Evolutionary conservation across 1,139 yeast species (phyloP).

Genomic region (Scheffersomyces cryptocercus): DNA sequence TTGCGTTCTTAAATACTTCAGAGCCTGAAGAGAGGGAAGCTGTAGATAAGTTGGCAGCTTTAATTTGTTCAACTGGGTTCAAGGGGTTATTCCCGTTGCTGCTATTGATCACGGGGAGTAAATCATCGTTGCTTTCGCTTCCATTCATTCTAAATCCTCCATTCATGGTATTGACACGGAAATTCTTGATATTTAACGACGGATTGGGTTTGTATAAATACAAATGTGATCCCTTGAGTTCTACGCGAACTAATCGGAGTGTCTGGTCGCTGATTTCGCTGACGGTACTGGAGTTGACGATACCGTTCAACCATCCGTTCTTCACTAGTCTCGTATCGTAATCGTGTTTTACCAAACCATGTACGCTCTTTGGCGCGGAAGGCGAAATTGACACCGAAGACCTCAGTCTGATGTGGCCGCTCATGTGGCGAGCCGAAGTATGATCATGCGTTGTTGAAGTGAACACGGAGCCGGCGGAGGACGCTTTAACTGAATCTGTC

Average conservation of each 20-base stretch:
- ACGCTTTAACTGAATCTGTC: no score
- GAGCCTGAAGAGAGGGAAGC: constrained; percentile 9
- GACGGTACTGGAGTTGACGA: constrained; percentile 31
- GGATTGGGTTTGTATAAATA: constrained; percentile 57
- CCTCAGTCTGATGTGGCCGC: neutral
- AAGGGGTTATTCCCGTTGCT: no score
- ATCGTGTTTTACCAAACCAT: constrained; percentile 31
- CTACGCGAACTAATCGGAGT: constrained; percentile 56
- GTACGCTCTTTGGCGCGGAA: constrained; percentile 8
- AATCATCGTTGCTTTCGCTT: no score
- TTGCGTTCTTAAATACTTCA: constrained; percentile 16
- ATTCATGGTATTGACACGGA: constrained; percentile 20
- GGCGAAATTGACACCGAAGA: neutral
- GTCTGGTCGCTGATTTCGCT: constrained; percentile 39
- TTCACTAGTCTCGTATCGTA: constrained; percentile 34
- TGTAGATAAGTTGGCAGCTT: constrained; percentile 4
- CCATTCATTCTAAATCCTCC: neutral
- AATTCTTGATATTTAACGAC: constrained; percentile 48
- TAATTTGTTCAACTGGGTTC: no score
- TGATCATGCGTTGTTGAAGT: no score
- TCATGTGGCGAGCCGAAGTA: no score
- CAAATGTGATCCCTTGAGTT: constrained; percentile 63
- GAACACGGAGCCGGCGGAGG: no score
- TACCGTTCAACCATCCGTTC: constrained; percentile 48
- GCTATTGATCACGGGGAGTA: no score